phyloP scores from a whole-genome alignment of 2,329 filamentous ascomycete genomes.

The Epichloe festucae region DNA sequence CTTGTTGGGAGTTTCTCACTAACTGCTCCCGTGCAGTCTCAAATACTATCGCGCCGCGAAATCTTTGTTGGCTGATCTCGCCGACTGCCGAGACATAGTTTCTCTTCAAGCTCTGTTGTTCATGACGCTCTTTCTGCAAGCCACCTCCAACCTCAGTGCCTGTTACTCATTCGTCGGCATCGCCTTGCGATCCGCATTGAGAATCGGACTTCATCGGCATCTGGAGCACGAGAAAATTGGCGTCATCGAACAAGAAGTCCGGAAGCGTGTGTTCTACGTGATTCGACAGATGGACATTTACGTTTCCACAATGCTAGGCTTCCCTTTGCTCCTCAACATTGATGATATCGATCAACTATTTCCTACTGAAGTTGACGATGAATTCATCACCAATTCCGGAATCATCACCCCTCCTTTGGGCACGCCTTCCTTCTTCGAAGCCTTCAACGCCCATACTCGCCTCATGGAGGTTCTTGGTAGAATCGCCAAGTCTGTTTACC shows the following conservation, averaged over 20 bases:
- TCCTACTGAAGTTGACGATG: constrained; percentile 52
- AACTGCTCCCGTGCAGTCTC: constrained; percentile 32
- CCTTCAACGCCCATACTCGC: constrained; percentile 52
- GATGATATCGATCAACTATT: constrained; percentile 57
- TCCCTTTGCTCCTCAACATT: constrained; percentile 48
- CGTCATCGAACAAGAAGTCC: constrained; percentile 49
- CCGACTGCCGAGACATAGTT: constrained; percentile 58
- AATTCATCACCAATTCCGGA: constrained; percentile 48
- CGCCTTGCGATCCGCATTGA: constrained; percentile 60
- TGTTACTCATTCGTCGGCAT: constrained; percentile 75
- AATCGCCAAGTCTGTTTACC: constrained; percentile 54
- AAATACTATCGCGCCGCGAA: constrained; percentile 63
- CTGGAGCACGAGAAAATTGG: constrained; percentile 50
- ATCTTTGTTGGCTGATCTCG: constrained; percentile 50
- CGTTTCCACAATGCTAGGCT: constrained; percentile 53
- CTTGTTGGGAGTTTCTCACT: constrained; percentile 12
- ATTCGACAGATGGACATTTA: constrained; percentile 60
- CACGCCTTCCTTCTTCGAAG: constrained; percentile 46
- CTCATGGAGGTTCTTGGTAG: constrained; percentile 52
- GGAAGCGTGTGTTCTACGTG: constrained; percentile 53
- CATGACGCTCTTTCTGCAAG: constrained; percentile 70
- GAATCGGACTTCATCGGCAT: constrained; percentile 66
- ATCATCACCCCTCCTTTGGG: constrained; percentile 43
- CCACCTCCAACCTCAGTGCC: constrained; percentile 63
- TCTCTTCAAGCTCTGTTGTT: constrained; percentile 66